Percentiles rank a stretch among this genome's conserved stretches.
Evolutionary conservation across 768 basidiomycete genomes (phyloP).

Genomic region (Kwoniella sp.): DNA sequence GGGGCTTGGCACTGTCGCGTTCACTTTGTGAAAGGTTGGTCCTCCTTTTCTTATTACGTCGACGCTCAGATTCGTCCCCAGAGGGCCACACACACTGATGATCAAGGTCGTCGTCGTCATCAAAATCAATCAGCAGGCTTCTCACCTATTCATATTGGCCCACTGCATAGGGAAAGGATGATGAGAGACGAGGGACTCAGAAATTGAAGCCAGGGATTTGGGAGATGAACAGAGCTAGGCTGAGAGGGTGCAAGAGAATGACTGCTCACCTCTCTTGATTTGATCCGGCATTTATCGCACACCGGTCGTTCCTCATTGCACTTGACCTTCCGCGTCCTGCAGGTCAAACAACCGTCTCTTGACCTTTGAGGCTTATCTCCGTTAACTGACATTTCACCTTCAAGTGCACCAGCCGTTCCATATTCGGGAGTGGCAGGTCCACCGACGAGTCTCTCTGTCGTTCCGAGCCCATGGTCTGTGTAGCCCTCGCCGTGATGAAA

Average conservation of each 20-base stretch:
- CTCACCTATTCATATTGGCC: not conserved
- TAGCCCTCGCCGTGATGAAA: not conserved
- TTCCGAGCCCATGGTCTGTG: not conserved
- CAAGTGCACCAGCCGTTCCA: not conserved
- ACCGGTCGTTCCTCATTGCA: slow-evolving; percentile 24
- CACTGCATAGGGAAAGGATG: not conserved
- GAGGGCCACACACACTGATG: slow-evolving; percentile 24
- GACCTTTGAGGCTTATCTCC: slow-evolving; percentile 16
- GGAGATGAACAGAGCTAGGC: not conserved
- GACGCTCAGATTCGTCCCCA: slow-evolving; percentile 18
- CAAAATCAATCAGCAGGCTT: not conserved
- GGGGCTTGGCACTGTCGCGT: not conserved
- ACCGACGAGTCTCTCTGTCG: not conserved
- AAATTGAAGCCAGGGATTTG: not conserved
- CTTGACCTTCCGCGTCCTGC: slow-evolving; percentile 26
- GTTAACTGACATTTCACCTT: not conserved
- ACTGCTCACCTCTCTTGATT: slow-evolving; percentile 21
- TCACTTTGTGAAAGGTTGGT: not conserved
- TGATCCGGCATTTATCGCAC: slow-evolving; percentile 29
- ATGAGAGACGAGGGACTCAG: not conserved
- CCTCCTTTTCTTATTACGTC: slow-evolving; percentile 20
- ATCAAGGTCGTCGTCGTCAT: not conserved
- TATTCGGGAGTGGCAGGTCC: not conserved
- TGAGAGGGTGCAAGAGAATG: not conserved
- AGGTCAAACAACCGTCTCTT: slow-evolving; percentile 30